These are phyloP conservation scores for Tulasnella sp. DNA, from an alignment of 768 basidiomycete genomes.

Conservation along the genomic window DNA sequence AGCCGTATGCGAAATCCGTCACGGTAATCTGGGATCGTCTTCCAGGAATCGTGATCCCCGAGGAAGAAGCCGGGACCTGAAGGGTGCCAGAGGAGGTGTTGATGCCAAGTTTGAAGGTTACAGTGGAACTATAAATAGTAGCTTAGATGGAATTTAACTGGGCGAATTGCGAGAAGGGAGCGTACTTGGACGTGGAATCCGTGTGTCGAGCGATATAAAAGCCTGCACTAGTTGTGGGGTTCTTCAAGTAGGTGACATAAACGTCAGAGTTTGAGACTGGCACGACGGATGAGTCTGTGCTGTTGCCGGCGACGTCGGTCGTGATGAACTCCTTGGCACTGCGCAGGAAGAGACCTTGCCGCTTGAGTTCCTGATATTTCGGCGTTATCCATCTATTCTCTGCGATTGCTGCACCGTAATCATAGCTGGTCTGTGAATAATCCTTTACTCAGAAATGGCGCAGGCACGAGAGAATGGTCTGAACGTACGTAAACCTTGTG, in stretches of 20 bases:
- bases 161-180: neutral
- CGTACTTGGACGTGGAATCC: constrained; percentile 46
- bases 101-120: constrained; percentile 57
- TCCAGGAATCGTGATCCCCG: constrained; percentile 57
- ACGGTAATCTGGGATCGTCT: constrained; percentile 73
- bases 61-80: constrained; percentile 52
- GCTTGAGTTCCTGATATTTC: constrained; percentile 76
- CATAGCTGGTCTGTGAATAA: constrained; percentile 50
- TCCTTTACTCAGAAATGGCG: neutral
- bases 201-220: constrained; percentile 70
- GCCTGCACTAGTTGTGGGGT: constrained; percentile 58
- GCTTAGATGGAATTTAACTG: neutral
- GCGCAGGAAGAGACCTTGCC: constrained; percentile 76
- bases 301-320: constrained; percentile 68
- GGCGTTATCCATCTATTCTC: constrained; percentile 52
- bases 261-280: neutral
- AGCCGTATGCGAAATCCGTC: neutral
- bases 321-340: constrained; percentile 75
- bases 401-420: constrained; percentile 57
- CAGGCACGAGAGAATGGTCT: neutral
- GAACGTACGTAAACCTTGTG: constrained; percentile 60
- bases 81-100: constrained; percentile 44
- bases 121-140: neutral
- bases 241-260: constrained; percentile 54
- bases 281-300: neutral